A percentile compares a stretch with the other conserved stretches of the same genome.
Evolutionary conservation across 1,284 basidiomycete species (phyloP).

Genomic region (Irpex lacteus): DNA sequence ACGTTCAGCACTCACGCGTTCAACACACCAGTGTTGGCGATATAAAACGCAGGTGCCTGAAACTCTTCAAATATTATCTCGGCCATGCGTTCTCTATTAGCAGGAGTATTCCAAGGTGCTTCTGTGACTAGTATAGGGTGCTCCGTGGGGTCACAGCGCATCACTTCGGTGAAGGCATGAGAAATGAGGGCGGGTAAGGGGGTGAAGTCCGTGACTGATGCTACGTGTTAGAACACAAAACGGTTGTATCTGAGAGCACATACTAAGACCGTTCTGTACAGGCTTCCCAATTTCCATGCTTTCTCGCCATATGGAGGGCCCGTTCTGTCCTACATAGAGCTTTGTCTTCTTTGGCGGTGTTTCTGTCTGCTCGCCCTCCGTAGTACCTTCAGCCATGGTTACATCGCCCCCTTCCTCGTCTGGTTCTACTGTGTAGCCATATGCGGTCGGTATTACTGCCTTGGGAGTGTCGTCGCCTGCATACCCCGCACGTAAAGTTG

Average conservation of each 20-base stretch:
- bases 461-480: slow-evolving; percentile 97
- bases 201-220: slow-evolving; percentile 75
- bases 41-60: slow-evolving; percentile 93
- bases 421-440: slow-evolving; percentile 60
- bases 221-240: background rate
- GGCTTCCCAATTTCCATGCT: slow-evolving; percentile 87
- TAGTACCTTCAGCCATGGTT: slow-evolving; percentile 49
- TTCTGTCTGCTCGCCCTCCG: slow-evolving; percentile 28
- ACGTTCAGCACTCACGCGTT: slow-evolving; percentile 70
- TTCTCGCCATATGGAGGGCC: slow-evolving; percentile 89
- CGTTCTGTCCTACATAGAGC: slow-evolving; percentile 87
- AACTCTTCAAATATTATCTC: slow-evolving; percentile 98
- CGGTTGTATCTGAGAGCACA: slow-evolving; percentile 30
- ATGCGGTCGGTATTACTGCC: slow-evolving; percentile 86
- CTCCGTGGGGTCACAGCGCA: slow-evolving; percentile 74
- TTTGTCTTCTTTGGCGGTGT: slow-evolving; percentile 48
- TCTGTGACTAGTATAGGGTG: slow-evolving; percentile 95
- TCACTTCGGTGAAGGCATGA: slow-evolving; percentile 73
- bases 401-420: slow-evolving; percentile 49
- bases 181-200: slow-evolving; percentile 73
- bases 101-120: slow-evolving; percentile 92
- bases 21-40: slow-evolving; percentile 94
- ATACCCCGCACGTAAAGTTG: slow-evolving; percentile 90
- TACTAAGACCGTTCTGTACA: slow-evolving; percentile 83
- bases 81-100: slow-evolving; percentile 89